Percentiles rank a stretch among this genome's conserved stretches.
Evolutionary conservation across 1,139 yeast species (phyloP).

Genomic region (Meyerozyma guilliermondii): DNA sequence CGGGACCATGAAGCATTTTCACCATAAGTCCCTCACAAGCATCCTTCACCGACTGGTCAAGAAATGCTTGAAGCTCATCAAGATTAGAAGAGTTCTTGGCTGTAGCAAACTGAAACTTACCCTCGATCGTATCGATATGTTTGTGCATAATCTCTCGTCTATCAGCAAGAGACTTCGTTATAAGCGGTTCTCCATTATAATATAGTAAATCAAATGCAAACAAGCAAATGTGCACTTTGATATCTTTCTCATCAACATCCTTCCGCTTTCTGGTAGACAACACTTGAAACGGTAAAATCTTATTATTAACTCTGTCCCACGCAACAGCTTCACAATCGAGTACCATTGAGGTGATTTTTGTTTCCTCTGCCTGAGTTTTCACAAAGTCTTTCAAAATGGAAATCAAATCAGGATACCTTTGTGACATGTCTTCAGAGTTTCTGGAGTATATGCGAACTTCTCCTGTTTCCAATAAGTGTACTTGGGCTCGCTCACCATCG

Average conservation of each 20-base stretch:
- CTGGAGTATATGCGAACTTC: slow-evolving; percentile 77
- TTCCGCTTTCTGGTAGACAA: slow-evolving; percentile 90
- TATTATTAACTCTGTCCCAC: slow-evolving; percentile 73
- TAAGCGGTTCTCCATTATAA: slow-evolving; percentile 64
- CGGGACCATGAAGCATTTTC: slow-evolving; percentile 76
- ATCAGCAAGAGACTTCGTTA: slow-evolving; percentile 63
- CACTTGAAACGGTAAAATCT: slow-evolving; percentile 89
- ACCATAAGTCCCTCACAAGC: slow-evolving; percentile 97
- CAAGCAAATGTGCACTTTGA: slow-evolving; percentile 84
- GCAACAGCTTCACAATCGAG: slow-evolving; percentile 99
- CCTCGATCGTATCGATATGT: slow-evolving; percentile 58
- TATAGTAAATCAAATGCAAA: slow-evolving; percentile 87
- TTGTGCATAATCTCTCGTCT: slow-evolving; percentile 59
- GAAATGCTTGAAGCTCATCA: slow-evolving; percentile 76
- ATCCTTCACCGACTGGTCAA: slow-evolving; percentile 85
- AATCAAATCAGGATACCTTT: slow-evolving; percentile 86
- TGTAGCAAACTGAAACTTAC: slow-evolving; percentile 81
- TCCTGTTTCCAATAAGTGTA: slow-evolving; percentile 70
- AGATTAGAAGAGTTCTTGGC: slow-evolving; percentile 65
- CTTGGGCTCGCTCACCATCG: slow-evolving; percentile 97
- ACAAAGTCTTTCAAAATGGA: slow-evolving; percentile 62
- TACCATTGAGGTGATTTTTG: slow-evolving; percentile 48
- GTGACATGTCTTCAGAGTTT: slow-evolving; percentile 96
- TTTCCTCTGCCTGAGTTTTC: slow-evolving; percentile 25
- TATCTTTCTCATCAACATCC: slow-evolving; percentile 81